A percentile compares a stretch with the other conserved stretches of the same genome.
Evolutionary conservation across 768 basidiomycete genomes (phyloP).

Genomic region (Pulveroboletus sp.): DNA sequence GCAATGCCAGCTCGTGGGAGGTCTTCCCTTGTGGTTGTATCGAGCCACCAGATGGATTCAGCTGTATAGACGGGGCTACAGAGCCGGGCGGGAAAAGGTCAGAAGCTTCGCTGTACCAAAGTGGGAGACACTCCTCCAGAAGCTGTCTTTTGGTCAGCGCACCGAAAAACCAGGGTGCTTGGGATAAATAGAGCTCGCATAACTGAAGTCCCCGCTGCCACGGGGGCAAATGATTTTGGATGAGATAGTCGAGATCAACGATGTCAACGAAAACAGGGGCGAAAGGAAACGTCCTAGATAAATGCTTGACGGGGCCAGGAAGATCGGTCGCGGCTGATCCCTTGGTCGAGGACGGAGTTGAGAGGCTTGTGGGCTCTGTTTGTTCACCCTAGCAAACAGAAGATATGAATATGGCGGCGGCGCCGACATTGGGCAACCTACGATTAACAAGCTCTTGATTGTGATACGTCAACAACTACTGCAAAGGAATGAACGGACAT

Average conservation of each 20-base stretch:
- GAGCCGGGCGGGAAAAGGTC: conserved; percentile 25
- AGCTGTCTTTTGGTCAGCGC: conserved; percentile 62
- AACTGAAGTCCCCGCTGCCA: conserved; percentile 57
- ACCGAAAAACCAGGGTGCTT: conserved; percentile 78
- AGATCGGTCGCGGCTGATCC: conserved; percentile 16
- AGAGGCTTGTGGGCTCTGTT: background rate
- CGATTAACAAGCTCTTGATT: conserved; percentile 51
- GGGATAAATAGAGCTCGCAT: conserved; percentile 67
- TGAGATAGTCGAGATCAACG: conserved; percentile 44
- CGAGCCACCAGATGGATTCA: background rate
- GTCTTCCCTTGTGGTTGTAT: conserved; percentile 23
- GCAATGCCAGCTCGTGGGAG: conserved; percentile 59
- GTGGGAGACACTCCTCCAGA: conserved; percentile 59
- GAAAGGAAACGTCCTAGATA: conserved; percentile 49
- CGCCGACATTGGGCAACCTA: conserved; percentile 29
- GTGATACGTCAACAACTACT: background rate
- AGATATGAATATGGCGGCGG: background rate
- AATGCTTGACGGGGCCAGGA: conserved; percentile 20
- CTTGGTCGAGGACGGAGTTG: background rate
- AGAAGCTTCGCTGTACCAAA: conserved; percentile 56
- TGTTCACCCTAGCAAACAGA: conserved; percentile 24
- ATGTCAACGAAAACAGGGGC: conserved; percentile 33
- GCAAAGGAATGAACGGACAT: conserved; percentile 25
- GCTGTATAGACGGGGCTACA: conserved; percentile 19
- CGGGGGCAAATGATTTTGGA: conserved; percentile 51